Conservation (phyloP, 2,329 filamentous ascomycete species). For the Epichloe sibirici region DNA sequence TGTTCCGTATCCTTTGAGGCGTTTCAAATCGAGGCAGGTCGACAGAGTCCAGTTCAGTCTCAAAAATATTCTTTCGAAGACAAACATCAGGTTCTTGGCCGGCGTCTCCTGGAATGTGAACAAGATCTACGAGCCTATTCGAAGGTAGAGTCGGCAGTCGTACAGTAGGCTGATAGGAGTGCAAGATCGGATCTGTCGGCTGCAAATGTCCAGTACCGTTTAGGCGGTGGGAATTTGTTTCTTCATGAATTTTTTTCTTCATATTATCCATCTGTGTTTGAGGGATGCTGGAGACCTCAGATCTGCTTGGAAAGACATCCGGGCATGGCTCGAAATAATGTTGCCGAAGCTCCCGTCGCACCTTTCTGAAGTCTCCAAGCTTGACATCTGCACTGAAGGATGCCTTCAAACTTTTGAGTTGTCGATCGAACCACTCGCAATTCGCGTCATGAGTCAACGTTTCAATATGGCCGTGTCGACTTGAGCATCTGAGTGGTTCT, state of each 20-base stretch:
- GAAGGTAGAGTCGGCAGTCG: neutral
- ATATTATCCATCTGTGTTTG: neutral
- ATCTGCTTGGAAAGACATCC: neutral
- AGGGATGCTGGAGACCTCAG: neutral
- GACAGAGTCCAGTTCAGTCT: neutral
- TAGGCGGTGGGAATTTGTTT: neutral
- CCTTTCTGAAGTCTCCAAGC: constrained; percentile 3
- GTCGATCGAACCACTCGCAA: too few species aligned
- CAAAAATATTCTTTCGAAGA: neutral
- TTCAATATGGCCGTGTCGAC: neutral
- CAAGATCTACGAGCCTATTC: neutral
- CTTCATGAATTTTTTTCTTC: neutral
- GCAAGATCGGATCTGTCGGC: neutral
- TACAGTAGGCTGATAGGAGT: neutral
- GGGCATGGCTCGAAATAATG: neutral
- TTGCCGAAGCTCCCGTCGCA: neutral
- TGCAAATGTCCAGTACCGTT: neutral
- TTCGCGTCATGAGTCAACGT: neutral
- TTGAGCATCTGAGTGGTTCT: neutral
- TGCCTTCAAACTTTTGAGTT: neutral
- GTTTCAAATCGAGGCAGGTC: neutral
- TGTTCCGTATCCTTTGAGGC: neutral
- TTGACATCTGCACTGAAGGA: neutral
- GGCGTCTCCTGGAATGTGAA: neutral
- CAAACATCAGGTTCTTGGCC: neutral